These are phyloP conservation scores for Phaffia rhodozyma DNA, from an alignment of 1,284 basidiomycete genomes.

Conservation along the genomic window DNA sequence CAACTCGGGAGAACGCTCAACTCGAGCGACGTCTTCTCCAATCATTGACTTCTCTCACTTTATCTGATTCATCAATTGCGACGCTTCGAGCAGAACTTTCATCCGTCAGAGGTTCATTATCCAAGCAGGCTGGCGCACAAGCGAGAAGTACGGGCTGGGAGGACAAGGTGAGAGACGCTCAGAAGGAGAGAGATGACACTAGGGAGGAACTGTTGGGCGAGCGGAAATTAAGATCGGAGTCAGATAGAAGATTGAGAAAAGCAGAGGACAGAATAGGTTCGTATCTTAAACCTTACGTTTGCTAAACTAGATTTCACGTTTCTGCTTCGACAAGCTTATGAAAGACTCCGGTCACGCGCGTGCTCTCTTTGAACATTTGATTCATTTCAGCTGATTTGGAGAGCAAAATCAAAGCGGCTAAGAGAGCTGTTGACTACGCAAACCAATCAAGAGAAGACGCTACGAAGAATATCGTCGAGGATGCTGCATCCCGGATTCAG, in stretches of 20 bases:
- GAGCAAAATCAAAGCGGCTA: slow-evolving; percentile 51
- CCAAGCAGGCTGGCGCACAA: slow-evolving; percentile 15
- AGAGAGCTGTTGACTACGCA: slow-evolving; percentile 51
- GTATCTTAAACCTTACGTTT: neutral
- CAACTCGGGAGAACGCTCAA: slow-evolving; percentile 10
- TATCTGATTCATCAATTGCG: slow-evolving; percentile 18
- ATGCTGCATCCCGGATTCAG: slow-evolving; percentile 56
- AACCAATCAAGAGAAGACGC: slow-evolving; percentile 51
- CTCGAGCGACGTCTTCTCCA: slow-evolving; percentile 18
- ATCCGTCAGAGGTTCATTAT: slow-evolving; percentile 6
- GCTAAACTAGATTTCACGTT: neutral
- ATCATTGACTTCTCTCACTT: slow-evolving; percentile 17
- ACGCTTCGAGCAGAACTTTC: slow-evolving; percentile 16
- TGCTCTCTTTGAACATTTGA: neutral
- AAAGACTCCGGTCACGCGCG: neutral
- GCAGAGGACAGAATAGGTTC: slow-evolving; percentile 10
- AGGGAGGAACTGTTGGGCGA: slow-evolving; percentile 15
- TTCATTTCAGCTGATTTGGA: slow-evolving; percentile 53
- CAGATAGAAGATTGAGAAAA: slow-evolving; percentile 5
- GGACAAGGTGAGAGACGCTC: slow-evolving; percentile 10
- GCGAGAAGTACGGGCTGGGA: slow-evolving; percentile 18
- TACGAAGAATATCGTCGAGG: slow-evolving; percentile 57
- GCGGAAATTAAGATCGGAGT: slow-evolving; percentile 8
- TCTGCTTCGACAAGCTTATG: too few relatives aligned
- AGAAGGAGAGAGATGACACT: slow-evolving; percentile 5